Percentiles rank a stretch among this genome's conserved stretches.
phyloP scores from a whole-genome alignment of 2,329 filamentous ascomycete species.

The Calonectria fujianensis region DNA sequence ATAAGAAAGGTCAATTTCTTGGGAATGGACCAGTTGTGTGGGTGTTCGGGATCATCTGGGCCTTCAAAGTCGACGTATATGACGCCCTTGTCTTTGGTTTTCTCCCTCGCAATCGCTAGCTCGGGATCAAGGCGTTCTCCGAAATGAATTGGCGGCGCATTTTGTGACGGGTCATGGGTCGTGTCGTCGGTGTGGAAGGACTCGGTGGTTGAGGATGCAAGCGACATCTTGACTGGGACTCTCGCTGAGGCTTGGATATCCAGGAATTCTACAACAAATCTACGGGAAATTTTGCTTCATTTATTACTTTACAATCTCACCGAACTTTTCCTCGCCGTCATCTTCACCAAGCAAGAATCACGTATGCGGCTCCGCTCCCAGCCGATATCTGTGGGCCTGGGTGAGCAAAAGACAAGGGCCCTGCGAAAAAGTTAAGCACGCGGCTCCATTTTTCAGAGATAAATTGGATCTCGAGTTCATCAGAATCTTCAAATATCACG shows the following conservation, averaged over 20 bases:
- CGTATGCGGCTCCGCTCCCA: conserved; percentile 26
- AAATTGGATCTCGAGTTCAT: conserved; percentile 8
- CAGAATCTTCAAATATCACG: conserved; percentile 24
- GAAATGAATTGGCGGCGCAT: background rate
- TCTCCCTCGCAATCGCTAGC: background rate
- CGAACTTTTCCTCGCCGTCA: background rate
- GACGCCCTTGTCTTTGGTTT: background rate
- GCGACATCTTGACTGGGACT: background rate
- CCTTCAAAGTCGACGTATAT: conserved; percentile 13
- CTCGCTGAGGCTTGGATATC: background rate
- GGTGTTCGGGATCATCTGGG: conserved; percentile 23
- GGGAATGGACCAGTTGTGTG: conserved; percentile 27
- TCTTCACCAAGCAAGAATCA: conserved; percentile 25
- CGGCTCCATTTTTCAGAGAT: conserved; percentile 25
- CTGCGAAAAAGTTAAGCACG: conserved; percentile 1
- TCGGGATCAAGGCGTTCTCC: conserved; percentile 2
- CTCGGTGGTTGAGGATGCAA: conserved; percentile 11
- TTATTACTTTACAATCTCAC: conserved; percentile 22
- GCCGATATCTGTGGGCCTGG: conserved; percentile 30
- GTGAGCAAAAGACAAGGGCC: conserved; percentile 2
- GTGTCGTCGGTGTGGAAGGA: conserved; percentile 15
- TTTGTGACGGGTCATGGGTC: background rate
- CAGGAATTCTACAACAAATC: background rate
- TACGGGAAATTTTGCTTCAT: conserved; percentile 11
- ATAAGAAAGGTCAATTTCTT: conserved; percentile 26